Base-by-base conservation (phyloP, 176 grass and related monocot species). In the Zizania latifolia region DNA sequence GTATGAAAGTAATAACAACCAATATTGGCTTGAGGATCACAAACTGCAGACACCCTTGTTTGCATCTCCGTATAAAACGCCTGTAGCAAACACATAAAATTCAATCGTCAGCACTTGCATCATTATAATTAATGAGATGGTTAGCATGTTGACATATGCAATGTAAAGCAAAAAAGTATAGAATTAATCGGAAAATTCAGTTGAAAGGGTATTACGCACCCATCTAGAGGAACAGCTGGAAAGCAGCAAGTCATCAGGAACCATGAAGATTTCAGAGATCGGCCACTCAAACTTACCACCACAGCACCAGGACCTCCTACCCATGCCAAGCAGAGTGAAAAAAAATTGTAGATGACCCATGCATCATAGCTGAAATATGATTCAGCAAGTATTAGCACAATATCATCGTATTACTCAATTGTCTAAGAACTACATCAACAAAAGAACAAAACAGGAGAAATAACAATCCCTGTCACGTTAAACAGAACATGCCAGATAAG, bases 311-410 rank as follows among this genome's bases (percentile, higher is more conserved):
- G 90, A 32, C 93, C 89, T 75, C 93, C 93, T 27, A 97, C 93
- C 90, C 93, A 97, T 39, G 93, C 93, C 76, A 97, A 74, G 83
- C 93, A 97, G 65, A 97, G 79, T 54, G 89, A 97, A 71, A 97
- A 84, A 80, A 97, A 97, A 80, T 93, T 97, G 72, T 88, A 97
- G 66, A 97, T 93, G 66, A 92, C 85, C 93, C 93, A 93, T 44
- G 93, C 90, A 64, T 93, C 93, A 65, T 97, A 97, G 34, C 90
- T 97, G 85, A 88, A 86, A 92, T 17, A 84, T 48, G 82, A 68
- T 38, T 6, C 14, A 66, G 34, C 24, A 79, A 82, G 26, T 8
- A 46, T 69, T 56, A 80, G 24, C 17, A 74, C 11, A 56, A 66
- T 78, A 58, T 3, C 59, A 38, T 29, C 46, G 8, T 2, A 61